Evolutionary conservation across 495 filamentous ascomycete genomes (phyloP).

Genomic region (Daldinia caldariorum): DNA sequence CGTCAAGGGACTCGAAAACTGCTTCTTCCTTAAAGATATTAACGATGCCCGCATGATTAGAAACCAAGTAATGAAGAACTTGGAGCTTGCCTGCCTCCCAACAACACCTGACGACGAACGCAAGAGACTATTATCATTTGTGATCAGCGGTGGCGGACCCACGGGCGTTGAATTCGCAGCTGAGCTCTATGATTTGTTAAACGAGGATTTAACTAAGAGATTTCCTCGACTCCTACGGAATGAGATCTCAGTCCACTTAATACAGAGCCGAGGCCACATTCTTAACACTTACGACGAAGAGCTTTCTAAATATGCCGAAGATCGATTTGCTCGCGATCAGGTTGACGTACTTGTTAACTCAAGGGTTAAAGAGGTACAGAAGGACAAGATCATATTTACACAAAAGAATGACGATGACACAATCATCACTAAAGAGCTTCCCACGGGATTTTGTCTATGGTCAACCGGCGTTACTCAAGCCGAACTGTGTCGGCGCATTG

Average conservation of each 20-base stretch:
- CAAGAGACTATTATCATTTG: conserved; percentile 87
- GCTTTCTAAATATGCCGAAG: conserved; percentile 89
- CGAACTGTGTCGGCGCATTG: conserved; percentile 77
- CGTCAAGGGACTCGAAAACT: conserved; percentile 93
- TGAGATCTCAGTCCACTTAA: conserved; percentile 96
- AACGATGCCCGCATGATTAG: conserved; percentile 89
- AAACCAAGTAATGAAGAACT: conserved; percentile 88
- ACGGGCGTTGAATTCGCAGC: conserved; percentile 98
- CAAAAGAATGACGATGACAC: conserved; percentile 79
- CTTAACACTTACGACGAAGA: conserved; percentile 98
- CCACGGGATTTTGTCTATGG: conserved; percentile 97
- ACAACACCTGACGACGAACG: conserved; percentile 92
- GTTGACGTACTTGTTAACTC: conserved; percentile 92
- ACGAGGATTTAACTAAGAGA: conserved; percentile 85
- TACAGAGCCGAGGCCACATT: conserved; percentile 93
- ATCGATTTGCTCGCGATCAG: conserved; percentile 87
- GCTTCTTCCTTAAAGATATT: conserved; percentile 93
- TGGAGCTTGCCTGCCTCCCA: conserved; percentile 92
- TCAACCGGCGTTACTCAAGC: conserved; percentile 95
- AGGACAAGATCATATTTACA: conserved; percentile 86
- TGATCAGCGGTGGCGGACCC: conserved; percentile 92
- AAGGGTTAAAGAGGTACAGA: conserved; percentile 85
- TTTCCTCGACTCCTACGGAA: conserved; percentile 93
- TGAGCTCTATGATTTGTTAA: conserved; percentile 93
- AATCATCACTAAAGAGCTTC: conserved; percentile 86